Evolutionary conservation across 352 stramenopile species (phyloP).

Genomic region (Phytopythium sindhum): DNA sequence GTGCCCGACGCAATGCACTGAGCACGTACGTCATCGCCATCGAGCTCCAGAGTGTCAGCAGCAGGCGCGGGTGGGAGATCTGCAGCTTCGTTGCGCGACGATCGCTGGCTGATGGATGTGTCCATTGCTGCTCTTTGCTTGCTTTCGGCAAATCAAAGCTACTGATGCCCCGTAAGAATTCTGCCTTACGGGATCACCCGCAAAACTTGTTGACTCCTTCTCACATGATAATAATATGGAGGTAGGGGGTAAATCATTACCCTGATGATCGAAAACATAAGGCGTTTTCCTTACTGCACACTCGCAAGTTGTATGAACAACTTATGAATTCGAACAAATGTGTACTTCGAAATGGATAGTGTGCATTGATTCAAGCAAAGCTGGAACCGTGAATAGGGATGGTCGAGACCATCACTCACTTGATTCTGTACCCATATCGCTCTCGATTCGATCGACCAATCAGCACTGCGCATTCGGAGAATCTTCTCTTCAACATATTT

Average conservation of each 20-base stretch:
- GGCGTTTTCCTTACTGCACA: background rate
- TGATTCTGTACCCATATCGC: background rate
- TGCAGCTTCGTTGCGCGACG: background rate
- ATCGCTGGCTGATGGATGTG: background rate
- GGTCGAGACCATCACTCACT: background rate
- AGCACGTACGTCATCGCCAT: background rate
- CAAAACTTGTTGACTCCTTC: background rate
- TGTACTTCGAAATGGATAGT: no score
- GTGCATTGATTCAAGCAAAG: no score
- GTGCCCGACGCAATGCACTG: background rate
- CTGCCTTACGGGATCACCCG: background rate
- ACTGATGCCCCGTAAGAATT: background rate
- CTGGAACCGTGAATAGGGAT: background rate
- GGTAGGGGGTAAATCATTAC: background rate
- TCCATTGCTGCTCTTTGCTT: background rate
- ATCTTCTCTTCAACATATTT: slow-evolving; percentile 3
- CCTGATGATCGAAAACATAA: background rate
- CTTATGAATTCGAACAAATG: slow-evolving; percentile 2
- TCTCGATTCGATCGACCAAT: background rate
- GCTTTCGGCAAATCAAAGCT: background rate
- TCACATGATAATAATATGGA: background rate
- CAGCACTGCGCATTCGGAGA: background rate
- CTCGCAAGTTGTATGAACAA: background rate
- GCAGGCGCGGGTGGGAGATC: background rate
- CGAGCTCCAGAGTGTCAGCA: background rate